These are phyloP conservation scores for Trichocomaceae sp. DNA, from an alignment of 2,329 filamentous ascomycete genomes.

Conservation along the genomic window DNA sequence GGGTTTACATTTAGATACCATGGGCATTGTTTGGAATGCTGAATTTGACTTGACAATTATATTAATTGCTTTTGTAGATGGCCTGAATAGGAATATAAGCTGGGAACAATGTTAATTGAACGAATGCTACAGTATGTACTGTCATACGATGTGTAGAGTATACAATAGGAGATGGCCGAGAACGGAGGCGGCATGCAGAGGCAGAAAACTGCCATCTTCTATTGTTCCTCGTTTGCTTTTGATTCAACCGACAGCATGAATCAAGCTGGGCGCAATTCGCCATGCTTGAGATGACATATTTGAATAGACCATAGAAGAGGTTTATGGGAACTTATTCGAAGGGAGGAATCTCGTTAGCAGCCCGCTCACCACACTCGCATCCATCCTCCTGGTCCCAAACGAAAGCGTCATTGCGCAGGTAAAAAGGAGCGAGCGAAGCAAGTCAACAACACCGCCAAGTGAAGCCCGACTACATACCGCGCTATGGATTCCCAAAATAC, in stretches of 20 bases:
- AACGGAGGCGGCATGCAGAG: not conserved
- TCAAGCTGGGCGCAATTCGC: slow-evolving; percentile 1
- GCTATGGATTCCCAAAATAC: slow-evolving; percentile 26
- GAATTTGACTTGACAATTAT: not conserved
- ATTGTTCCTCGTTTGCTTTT: not conserved
- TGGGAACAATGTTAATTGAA: no score
- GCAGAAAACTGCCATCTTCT: slow-evolving; percentile 1
- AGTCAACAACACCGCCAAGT: not conserved
- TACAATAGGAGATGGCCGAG: no score
- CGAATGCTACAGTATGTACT: no score
- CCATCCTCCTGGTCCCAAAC: not conserved
- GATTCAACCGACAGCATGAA: not conserved
- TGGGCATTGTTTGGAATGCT: not conserved
- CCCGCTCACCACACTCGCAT: not conserved
- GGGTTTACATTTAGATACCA: slow-evolving; percentile 8
- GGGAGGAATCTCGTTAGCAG: not conserved
- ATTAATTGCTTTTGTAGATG: no score
- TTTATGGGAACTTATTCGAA: not conserved
- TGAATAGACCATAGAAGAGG: slow-evolving; percentile 1
- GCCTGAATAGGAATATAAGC: no score
- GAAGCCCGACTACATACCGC: slow-evolving; percentile 9
- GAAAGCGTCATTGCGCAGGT: not conserved
- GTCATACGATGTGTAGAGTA: no score
- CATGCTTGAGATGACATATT: slow-evolving; percentile 6
- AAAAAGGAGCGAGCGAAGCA: not conserved